Evolutionary conservation across 2,329 filamentous ascomycete species (phyloP).

Genomic region (Fusarium sp.): DNA sequence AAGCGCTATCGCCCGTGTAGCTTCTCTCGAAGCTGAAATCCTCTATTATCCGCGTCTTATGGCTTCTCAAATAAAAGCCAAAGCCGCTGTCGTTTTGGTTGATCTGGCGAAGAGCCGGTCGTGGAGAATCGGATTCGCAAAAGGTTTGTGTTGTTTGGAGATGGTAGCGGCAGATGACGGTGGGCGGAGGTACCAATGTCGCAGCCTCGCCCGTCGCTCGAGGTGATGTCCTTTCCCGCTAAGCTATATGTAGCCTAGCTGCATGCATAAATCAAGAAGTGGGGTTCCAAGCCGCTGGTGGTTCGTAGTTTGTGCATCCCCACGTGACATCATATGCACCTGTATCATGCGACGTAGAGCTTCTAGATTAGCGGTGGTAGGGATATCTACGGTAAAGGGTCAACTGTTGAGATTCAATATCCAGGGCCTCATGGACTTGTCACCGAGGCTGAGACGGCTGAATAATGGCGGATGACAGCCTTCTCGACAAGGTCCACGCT

Average conservation of each 20-base stretch:
- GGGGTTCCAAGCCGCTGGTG: constrained; percentile 8
- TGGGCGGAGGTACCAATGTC: constrained; percentile 48
- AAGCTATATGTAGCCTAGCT: constrained; percentile 40
- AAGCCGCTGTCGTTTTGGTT: background rate
- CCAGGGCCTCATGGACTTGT: constrained; percentile 49
- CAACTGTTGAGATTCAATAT: constrained; percentile 15
- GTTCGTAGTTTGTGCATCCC: constrained; percentile 40
- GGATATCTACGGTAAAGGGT: constrained; percentile 17
- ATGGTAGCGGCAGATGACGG: constrained; percentile 44
- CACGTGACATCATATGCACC: constrained; percentile 53
- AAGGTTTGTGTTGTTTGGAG: constrained; percentile 47
- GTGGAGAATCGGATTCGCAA: constrained; percentile 15
- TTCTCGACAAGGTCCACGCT: constrained; percentile 80
- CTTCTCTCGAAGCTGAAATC: constrained; percentile 9
- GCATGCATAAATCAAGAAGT: constrained; percentile 48
- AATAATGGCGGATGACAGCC: constrained; percentile 72
- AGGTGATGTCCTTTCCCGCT: constrained; percentile 41
- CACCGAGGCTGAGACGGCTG: constrained; percentile 40
- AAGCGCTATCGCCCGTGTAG: constrained; percentile 25
- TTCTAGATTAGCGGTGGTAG: constrained; percentile 25
- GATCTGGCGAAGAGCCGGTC: constrained; percentile 19
- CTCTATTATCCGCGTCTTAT: background rate
- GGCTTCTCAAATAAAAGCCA: background rate
- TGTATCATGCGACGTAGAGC: constrained; percentile 44
- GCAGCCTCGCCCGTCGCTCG: constrained; percentile 50